Base-by-base conservation (phyloP, 148 eudicot species). In the Gaultheria prostrata region DNA sequence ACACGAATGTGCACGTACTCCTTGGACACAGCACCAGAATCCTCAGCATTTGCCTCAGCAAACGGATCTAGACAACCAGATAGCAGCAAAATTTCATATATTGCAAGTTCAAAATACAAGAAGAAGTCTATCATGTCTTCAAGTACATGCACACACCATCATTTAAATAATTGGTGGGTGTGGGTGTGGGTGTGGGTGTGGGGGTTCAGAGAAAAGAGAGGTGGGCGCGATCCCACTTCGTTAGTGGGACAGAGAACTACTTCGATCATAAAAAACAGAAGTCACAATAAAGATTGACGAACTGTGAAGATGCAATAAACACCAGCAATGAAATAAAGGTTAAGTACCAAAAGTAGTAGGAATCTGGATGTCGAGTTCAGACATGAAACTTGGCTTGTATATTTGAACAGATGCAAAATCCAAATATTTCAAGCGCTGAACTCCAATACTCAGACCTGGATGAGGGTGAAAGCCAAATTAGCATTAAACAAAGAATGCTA, bases 11-110 rank as follows among this genome's bases (percentile, higher is more conserved):
- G 98, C 87, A 95, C 94, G 86, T 95, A 95, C 50, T 95, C 98
- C 79, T 95, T 93, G 82, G 98, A 12, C 84, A 95, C 98, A 67
- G 98, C 97, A 86, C 98, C 92, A 33, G 98, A 93, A 86, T 95
- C 93, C 87, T 95, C 98, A 91, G 97, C 97, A 91, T 91, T 93
- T 89, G 94, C 95, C 83, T 95, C 98, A 86, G 98, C 97, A 93
- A 95, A 95, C 46, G 98, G 97, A 88, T 95, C 98, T 95, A 80
- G 32, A 1, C 11, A 77, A 76, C 20, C 14, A 61, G 4, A 67
- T 28, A 39, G 20, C 35, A 73, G 48, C 45, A 45, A 56, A 80
- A 46, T 82, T 65, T 21, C 43, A 6, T 35, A 59, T 8, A 65
- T 48, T 24, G 10, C 28, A 33, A 43, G 21, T 18, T 33, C 14